Evolutionary conservation across 129 eudicot genomes (phyloP).

Genomic region (Pittosporum tobira): DNA sequence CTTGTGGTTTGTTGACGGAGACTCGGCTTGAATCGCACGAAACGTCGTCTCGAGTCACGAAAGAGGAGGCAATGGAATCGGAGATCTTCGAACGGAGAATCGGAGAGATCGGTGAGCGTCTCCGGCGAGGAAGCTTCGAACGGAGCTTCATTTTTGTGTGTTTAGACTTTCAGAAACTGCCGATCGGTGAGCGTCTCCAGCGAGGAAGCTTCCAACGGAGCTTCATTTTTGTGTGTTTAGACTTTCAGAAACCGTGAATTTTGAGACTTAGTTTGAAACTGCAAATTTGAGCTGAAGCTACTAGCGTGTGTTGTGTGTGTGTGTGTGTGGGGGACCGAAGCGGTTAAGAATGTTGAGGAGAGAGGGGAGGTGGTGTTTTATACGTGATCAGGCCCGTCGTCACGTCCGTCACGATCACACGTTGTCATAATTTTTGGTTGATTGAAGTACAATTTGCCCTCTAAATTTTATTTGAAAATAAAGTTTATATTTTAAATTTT

Average conservation of each 20-base stretch:
- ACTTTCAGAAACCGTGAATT: not conserved
- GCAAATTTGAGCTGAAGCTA: not conserved
- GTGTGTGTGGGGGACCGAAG: constrained; percentile 2
- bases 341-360: constrained; percentile 31
- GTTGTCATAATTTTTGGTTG: no score
- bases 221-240: constrained; percentile 22
- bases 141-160: constrained; percentile 44
- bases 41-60: constrained; percentile 29
- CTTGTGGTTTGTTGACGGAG: constrained; percentile 26
- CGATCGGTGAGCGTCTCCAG: constrained; percentile 37
- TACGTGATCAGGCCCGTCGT: no score
- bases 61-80: constrained; percentile 13
- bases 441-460: no score
- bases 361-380: constrained; percentile 10
- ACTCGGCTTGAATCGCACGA: constrained; percentile 48
- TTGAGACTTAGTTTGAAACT: not conserved
- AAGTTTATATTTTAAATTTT: no score
- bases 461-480: no score
- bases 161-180: not conserved
- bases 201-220: constrained; percentile 69
- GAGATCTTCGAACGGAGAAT: constrained; percentile 15
- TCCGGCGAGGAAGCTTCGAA: constrained; percentile 64
- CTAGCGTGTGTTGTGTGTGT: constrained; percentile 1
- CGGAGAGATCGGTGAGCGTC: constrained; percentile 47
- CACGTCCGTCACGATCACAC: no score